A percentile compares a stretch with the other conserved stretches of the same genome.
Evolutionary conservation across 208 protist genomes (phyloP).

Genomic region (Leishmania amazonensis): DNA sequence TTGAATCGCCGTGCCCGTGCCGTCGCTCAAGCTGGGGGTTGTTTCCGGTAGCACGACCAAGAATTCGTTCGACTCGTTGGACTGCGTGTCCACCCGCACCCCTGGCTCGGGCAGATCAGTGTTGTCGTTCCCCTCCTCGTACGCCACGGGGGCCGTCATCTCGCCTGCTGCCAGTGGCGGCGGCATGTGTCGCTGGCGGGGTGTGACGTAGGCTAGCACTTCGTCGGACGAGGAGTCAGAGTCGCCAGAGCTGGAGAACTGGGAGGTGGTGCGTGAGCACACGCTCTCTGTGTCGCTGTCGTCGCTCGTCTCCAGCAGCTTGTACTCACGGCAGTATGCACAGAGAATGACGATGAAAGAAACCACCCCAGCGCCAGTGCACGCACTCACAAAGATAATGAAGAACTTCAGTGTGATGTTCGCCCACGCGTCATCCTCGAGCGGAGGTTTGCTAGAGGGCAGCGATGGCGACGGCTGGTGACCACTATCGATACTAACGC

Average conservation of each 20-base stretch:
- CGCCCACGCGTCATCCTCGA: constrained; percentile 7
- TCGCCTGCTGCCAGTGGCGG: not conserved
- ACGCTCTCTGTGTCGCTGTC: constrained; percentile 20
- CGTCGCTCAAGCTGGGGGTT: not conserved
- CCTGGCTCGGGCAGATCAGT: not conserved
- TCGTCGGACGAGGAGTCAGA: not conserved
- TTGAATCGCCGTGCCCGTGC: too few species aligned
- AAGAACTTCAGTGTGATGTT: constrained; percentile 24
- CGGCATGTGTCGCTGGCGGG: not conserved
- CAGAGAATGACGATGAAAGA: constrained; percentile 12
- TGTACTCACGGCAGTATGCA: constrained; percentile 23
- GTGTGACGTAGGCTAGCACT: not conserved
- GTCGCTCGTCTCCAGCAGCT: constrained; percentile 25
- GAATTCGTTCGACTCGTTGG: not conserved
- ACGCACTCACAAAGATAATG: constrained; percentile 22
- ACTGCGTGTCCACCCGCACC: not conserved
- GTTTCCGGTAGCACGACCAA: not conserved
- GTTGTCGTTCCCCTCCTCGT: not conserved
- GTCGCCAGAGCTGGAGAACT: not conserved
- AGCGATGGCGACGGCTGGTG: not conserved
- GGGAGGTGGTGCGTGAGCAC: constrained; percentile 2
- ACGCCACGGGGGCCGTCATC: not conserved
- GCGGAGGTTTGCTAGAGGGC: not conserved
- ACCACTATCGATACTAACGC: not conserved
- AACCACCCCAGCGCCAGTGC: constrained; percentile 9